Conservation (phyloP, 2,329 filamentous ascomycete genomes). For the Fusarium chaquense region DNA sequence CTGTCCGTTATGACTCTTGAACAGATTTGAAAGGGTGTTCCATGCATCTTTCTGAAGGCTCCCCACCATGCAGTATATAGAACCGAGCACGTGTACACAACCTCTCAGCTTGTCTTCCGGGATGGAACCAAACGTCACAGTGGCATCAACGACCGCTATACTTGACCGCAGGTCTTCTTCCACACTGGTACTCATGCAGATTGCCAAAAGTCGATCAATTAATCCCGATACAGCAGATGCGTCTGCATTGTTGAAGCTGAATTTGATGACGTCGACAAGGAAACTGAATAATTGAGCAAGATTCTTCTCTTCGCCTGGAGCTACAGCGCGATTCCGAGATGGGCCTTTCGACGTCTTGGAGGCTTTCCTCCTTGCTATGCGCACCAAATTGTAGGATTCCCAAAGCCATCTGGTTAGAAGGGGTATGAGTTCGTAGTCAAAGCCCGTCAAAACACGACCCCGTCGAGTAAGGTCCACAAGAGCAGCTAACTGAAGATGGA, state of each 20-base stretch:
- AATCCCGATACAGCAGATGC: constrained; percentile 71
- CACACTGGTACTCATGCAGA: constrained; percentile 75
- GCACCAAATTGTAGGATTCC: constrained; percentile 65
- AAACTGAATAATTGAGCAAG: constrained; percentile 74
- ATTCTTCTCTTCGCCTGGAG: constrained; percentile 69
- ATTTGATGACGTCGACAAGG: constrained; percentile 77
- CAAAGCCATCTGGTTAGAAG: constrained; percentile 72
- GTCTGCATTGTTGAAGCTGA: constrained; percentile 76
- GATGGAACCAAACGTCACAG: constrained; percentile 79
- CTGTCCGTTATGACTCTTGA: constrained; percentile 79
- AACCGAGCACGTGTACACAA: constrained; percentile 78
- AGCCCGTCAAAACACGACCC: constrained; percentile 72
- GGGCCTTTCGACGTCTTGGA: constrained; percentile 53
- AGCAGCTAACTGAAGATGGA: constrained; percentile 73
- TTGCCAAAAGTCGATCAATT: constrained; percentile 71
- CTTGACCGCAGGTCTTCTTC: constrained; percentile 74
- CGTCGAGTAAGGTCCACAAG: constrained; percentile 71
- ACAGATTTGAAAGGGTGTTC: constrained; percentile 77
- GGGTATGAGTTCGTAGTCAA: constrained; percentile 75
- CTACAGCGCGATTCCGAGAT: constrained; percentile 53
- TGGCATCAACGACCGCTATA: constrained; percentile 75
- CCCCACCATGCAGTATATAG: constrained; percentile 75
- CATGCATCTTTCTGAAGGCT: constrained; percentile 73
- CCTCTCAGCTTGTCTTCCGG: constrained; percentile 71
- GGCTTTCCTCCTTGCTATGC: constrained; percentile 62